These are phyloP conservation scores for Melanomma pulvis-pyrius DNA, from an alignment of 495 filamentous ascomycete species.

Conservation along the genomic window DNA sequence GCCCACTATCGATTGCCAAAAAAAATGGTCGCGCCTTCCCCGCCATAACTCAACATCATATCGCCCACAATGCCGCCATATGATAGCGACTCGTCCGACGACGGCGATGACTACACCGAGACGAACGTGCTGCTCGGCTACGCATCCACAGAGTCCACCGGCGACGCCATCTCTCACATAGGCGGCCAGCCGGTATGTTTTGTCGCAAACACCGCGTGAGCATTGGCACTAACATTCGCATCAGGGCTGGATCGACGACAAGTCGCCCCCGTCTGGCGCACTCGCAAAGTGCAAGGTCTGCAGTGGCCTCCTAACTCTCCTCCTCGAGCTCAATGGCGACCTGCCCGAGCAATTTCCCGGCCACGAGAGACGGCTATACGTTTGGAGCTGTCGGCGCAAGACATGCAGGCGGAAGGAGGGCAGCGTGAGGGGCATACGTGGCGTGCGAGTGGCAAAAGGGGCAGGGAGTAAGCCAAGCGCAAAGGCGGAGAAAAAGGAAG, in stretches of 20 bases:
- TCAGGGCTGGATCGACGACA: constrained; percentile 79
- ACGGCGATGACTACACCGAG: constrained; percentile 69
- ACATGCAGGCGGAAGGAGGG: constrained; percentile 82
- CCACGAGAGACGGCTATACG: constrained; percentile 83
- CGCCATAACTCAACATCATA: background rate
- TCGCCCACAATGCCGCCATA: constrained; percentile 68
- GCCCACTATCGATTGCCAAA: constrained; percentile 8
- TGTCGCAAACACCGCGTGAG: too few relatives aligned
- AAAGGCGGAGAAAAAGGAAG: constrained; percentile 35
- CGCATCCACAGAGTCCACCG: constrained; percentile 76
- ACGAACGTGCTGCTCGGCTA: constrained; percentile 93
- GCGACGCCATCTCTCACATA: constrained; percentile 85
- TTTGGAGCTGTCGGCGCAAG: constrained; percentile 78
- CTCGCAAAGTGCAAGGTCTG: constrained; percentile 89
- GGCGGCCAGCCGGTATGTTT: constrained; percentile 80
- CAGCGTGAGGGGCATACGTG: constrained; percentile 71
- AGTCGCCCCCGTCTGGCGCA: constrained; percentile 70
- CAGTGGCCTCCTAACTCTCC: constrained; percentile 77
- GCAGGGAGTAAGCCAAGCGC: constrained; percentile 12
- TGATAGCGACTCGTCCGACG: constrained; percentile 80
- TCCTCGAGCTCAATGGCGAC: constrained; percentile 90
- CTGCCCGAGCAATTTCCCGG: constrained; percentile 81
- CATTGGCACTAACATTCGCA: background rate
- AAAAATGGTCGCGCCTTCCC: constrained; percentile 14
- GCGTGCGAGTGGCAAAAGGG: constrained; percentile 55